phyloP scores from a whole-genome alignment of 352 stramenopile species.

The Globisporangium irregulare region DNA sequence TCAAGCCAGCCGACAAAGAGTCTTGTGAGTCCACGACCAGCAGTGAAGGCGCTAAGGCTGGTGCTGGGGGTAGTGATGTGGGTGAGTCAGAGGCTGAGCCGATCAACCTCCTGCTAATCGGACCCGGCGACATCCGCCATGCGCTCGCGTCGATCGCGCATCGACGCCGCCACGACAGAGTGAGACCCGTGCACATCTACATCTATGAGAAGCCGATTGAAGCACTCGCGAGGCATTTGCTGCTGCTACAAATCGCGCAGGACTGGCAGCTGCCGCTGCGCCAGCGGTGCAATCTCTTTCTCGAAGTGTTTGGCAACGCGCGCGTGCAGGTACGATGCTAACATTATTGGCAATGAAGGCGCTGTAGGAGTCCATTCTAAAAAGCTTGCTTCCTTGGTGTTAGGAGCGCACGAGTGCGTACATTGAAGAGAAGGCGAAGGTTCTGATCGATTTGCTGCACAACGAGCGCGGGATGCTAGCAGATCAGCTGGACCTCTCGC shows the following conservation, averaged over 20 bases:
- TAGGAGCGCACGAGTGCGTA: constrained; percentile 82
- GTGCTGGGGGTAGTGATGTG: constrained; percentile 17
- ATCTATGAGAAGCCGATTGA: constrained; percentile 86
- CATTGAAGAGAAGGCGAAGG: constrained; percentile 68
- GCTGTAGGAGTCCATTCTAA: neutral
- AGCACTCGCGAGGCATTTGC: constrained; percentile 81
- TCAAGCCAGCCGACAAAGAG: neutral
- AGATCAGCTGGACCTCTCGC: constrained; percentile 73
- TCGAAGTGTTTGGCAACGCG: constrained; percentile 94
- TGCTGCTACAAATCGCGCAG: constrained; percentile 84
- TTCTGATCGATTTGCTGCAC: constrained; percentile 71
- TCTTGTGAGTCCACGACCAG: neutral
- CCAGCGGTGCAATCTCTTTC: constrained; percentile 85
- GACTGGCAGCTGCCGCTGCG: constrained; percentile 89
- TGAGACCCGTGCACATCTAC: constrained; percentile 82
- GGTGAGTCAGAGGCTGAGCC: constrained; percentile 13
- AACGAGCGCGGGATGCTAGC: constrained; percentile 59
- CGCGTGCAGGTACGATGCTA: constrained; percentile 59
- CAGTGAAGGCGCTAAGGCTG: neutral
- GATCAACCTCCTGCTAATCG: constrained; percentile 56
- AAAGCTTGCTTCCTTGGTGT: neutral
- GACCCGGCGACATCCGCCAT: constrained; percentile 80
- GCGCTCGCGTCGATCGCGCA: constrained; percentile 51
- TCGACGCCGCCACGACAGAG: constrained; percentile 32
- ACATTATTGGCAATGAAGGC: neutral